Base-by-base conservation (phyloP, 768 basidiomycete genomes). In the Coprinopsis sp. region DNA sequence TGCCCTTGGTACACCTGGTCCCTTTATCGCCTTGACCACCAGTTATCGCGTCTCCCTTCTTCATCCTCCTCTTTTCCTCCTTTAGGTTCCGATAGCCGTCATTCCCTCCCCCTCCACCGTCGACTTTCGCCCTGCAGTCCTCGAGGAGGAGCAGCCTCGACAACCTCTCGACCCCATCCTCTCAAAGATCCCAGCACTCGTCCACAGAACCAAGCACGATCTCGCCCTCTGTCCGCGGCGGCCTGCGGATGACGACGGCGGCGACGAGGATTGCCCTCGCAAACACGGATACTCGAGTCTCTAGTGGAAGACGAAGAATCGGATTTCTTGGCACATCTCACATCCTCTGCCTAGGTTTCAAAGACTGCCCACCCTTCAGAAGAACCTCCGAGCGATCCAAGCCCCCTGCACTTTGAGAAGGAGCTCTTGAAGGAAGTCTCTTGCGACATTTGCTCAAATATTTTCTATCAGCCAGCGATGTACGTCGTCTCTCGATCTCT, bases 401-500 rank as follows among this genome's bases (percentile, higher is more conserved):
- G 21, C 60, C 59, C 39, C n/a, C n/a, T n/a, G n/a, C n/a, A 64
- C 33, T 75, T 86, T 48, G 73, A 80, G 57, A 85, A 85, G 60
- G 77, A 80, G 22, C 72, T 87, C 11, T 64, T 79, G 19, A 56
- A 74, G 10, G 86, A 93, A 54, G 73, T 95, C 45, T 84, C 80
- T 16, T 98, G 95, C 64, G 88, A 93, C 63, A 93, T 98, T 27
- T 98, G 95, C 66, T 87, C 87, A 59, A 76, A 76, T 59, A 68
- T 96, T 30, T 72, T 93, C 53, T 82, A 82, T 66, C 81, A 90
- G 52, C 93, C 95, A 4, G 74, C 93, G 95, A 98, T 67, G 91
- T 89, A 59, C 58, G 84, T 74, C 25, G 45, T 43, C 38, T 37
- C 31, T 54, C 46, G 27, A 29, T 14, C 46, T 44, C 28, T 37